Percentiles rank a stretch among this genome's conserved stretches.
Evolutionary conservation across 345 rosid species (phyloP).

Genomic region (Populus pruinosa): DNA sequence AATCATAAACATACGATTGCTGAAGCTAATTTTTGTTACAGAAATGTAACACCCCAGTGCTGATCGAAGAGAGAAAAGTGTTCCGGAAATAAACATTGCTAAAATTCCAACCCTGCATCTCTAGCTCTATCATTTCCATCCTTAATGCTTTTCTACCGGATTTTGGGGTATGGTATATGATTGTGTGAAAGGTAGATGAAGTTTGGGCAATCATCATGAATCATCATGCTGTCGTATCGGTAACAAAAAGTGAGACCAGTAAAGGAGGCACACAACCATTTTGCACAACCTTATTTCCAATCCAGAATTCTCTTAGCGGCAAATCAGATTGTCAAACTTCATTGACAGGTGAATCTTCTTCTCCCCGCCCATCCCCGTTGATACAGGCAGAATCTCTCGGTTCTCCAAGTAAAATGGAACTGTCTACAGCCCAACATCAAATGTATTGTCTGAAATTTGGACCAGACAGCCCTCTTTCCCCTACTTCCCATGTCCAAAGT

Average conservation of each 20-base stretch:
- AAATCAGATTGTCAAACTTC: constrained; percentile 33
- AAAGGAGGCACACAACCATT: constrained; percentile 12
- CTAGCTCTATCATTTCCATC: not conserved
- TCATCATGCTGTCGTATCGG: constrained; percentile 12
- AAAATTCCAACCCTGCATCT: not conserved
- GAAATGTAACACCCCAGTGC: constrained; percentile 7
- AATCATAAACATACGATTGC: not conserved
- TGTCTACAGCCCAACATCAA: constrained; percentile 17
- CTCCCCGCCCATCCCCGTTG: constrained; percentile 36
- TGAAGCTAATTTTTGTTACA: constrained; percentile 1
- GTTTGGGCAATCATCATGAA: constrained; percentile 8
- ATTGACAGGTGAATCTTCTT: constrained; percentile 27
- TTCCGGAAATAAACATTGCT: not conserved
- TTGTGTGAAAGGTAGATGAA: not conserved
- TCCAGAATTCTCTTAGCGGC: constrained; percentile 16
- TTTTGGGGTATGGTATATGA: not conserved
- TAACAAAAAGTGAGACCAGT: constrained; percentile 7
- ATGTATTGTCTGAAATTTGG: constrained; percentile 26
- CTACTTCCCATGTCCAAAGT: constrained; percentile 34
- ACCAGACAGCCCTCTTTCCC: constrained; percentile 38
- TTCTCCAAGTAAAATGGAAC: constrained; percentile 17
- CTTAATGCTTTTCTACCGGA: not conserved
- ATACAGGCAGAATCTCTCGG: constrained; percentile 33
- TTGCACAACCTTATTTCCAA: constrained; percentile 11
- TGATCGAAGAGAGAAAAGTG: not conserved